These are phyloP conservation scores for Epichloe festucae DNA, from an alignment of 2,329 filamentous ascomycete genomes.

Conservation along the genomic window DNA sequence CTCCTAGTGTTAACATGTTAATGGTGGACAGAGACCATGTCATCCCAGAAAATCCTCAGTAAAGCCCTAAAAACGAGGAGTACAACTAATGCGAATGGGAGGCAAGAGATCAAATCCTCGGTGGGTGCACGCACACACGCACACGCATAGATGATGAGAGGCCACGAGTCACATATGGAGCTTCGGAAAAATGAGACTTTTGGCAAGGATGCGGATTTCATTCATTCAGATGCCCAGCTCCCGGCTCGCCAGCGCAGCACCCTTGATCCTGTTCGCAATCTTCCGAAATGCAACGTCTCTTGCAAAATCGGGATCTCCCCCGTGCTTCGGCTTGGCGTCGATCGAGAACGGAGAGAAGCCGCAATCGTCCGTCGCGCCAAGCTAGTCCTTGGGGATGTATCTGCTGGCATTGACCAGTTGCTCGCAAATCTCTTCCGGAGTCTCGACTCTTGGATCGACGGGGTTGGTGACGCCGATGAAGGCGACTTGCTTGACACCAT, in stretches of 20 bases:
- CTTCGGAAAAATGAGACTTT: no score
- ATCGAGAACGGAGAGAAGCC: slow-evolving; percentile 9
- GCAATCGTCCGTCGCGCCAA: slow-evolving; percentile 8
- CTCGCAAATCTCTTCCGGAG: slow-evolving; percentile 6
- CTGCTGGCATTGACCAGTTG: slow-evolving; percentile 5
- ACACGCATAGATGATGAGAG: no score
- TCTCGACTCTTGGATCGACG: slow-evolving; percentile 5
- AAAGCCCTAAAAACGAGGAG: no score
- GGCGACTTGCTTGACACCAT: slow-evolving; percentile 8
- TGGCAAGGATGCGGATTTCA: no score
- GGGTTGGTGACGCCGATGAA: slow-evolving; percentile 7
- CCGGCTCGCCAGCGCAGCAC: slow-evolving; percentile 4
- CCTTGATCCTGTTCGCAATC: slow-evolving; percentile 4
- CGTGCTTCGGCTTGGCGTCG: slow-evolving; percentile 7
- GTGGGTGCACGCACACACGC: no score
- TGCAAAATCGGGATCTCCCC: slow-evolving; percentile 6
- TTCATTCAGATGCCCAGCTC: slow-evolving; percentile 1
- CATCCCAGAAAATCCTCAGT: no score
- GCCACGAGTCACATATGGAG: no score
- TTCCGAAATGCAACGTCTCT: slow-evolving; percentile 8
- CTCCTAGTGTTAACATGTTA: no score
- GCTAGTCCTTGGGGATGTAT: slow-evolving; percentile 5
- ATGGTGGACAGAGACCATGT: no score
- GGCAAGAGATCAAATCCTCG: no score
- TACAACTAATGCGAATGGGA: no score